Evolutionary conservation across 768 basidiomycete species (phyloP).

Genomic region (Floccularia luteovirens): DNA sequence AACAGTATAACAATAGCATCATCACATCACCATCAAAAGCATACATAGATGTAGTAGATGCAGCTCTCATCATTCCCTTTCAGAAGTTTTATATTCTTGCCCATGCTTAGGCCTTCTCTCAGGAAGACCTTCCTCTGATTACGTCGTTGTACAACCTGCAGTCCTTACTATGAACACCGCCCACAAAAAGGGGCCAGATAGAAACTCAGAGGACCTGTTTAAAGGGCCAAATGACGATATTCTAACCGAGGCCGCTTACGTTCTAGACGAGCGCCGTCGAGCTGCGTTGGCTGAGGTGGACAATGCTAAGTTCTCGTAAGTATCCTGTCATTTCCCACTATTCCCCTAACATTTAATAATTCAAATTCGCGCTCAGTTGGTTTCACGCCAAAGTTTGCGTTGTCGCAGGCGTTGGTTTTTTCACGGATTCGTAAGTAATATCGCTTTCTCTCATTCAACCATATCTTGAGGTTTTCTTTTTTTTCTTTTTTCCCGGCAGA

Average conservation of each 20-base stretch:
- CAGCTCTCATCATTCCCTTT: too few species aligned
- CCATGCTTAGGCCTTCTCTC: too few species aligned
- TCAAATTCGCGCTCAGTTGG: conserved; percentile 42
- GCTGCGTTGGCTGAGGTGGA: conserved; percentile 84
- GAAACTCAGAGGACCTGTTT: conserved; percentile 25
- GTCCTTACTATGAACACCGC: too few species aligned
- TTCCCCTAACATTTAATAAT: conserved; percentile 1
- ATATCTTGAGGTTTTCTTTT: too few species aligned
- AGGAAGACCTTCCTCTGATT: too few species aligned
- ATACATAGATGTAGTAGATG: too few species aligned
- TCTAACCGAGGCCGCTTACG: conserved; percentile 24
- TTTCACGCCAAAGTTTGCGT: conserved; percentile 77
- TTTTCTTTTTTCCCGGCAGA: conserved; percentile 16
- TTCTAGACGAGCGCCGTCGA: conserved; percentile 65
- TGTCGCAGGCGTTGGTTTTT: conserved; percentile 80
- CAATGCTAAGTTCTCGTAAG: conserved; percentile 74
- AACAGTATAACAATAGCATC: too few species aligned
- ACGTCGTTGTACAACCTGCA: too few species aligned
- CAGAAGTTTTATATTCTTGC: too few species aligned
- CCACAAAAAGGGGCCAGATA: too few species aligned
- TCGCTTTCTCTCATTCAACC: neutral
- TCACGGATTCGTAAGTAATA: conserved; percentile 67
- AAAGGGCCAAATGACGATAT: conserved; percentile 22
- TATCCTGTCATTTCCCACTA: conserved; percentile 14
- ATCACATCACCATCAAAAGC: too few species aligned